Base-by-base conservation (phyloP, 306 rosid species). In the Pueraria montana region DNA sequence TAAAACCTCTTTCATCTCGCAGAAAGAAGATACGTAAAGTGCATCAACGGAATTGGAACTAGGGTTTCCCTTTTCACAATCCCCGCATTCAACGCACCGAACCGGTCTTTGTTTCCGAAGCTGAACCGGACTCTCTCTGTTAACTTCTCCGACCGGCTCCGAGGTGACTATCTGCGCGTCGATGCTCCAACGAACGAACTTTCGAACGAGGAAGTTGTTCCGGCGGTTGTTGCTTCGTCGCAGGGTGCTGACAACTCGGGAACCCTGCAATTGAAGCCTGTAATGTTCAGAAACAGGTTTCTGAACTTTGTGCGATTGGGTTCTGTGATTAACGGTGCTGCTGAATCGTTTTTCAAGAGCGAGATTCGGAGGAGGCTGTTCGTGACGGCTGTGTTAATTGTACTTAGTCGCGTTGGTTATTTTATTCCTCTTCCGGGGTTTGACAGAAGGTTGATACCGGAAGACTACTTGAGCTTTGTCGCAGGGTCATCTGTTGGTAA, bases 351-450 rank as follows among this genome's bases (percentile, higher is more conserved):
- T 79, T 96, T 96, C 78, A 96, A 91, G 78, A 94, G 99, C 38
- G 99, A 96, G 92, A 96, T 96, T 81, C 82, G 98, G 72, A 87
- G 98, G 80, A 90, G 99, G 86, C 72, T 96, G 78, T 96, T 89
- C 20, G 97, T 96, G 69, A 96, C 98, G 17, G 96, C 97, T 5
- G 90, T 89, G 58, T 82, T 96, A 46, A 93, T 96, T 87, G 87
- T 96, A 40, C 52, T 94, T 38, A 96, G 99, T 81, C 99, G 99
- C 3, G 78, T 96, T 30, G 98, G 99, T 21, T 96, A 96, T 88
- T 96, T 96, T 84, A 88, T 94, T 84, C 99, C 99, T 59, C 92
- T 96, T 58, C 99, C 99, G 20, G 99, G 99, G 36, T 94, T 91
- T 88, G 98, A 96, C 78, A 87, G 99, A 80, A 91, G 99, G 90